Percentiles rank a stretch among this genome's conserved stretches.
These are phyloP conservation scores for Backusella sp. DNA, from an alignment of 192 early-diverging fungal species.

Conservation along the genomic window DNA sequence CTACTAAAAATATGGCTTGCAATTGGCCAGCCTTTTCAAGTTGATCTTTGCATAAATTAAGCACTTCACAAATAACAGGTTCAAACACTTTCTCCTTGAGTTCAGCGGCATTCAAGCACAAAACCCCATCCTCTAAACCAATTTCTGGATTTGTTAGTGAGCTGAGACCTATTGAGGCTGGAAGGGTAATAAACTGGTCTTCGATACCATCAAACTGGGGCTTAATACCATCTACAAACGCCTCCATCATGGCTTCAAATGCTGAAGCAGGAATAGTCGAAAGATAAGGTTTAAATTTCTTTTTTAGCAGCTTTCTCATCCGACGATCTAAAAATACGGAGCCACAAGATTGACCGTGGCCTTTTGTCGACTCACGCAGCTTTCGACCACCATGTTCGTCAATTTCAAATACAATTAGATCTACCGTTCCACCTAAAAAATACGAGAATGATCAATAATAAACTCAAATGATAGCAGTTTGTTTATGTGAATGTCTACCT, in stretches of 20 bases:
- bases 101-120: slow-evolving; percentile 51
- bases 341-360: slow-evolving; percentile 51
- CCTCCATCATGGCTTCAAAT: slow-evolving; percentile 55
- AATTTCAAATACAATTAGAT: slow-evolving; percentile 55
- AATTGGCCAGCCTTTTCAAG: slow-evolving; percentile 45
- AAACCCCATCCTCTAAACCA: slow-evolving; percentile 49
- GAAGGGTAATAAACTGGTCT: slow-evolving; percentile 46
- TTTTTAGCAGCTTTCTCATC: slow-evolving; percentile 44
- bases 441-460: not conserved
- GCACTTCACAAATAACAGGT: slow-evolving; percentile 50
- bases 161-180: slow-evolving; percentile 46
- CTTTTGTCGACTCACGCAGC: slow-evolving; percentile 40
- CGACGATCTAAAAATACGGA: slow-evolving; percentile 48
- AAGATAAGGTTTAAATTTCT: slow-evolving; percentile 44
- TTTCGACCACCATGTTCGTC: slow-evolving; percentile 34
- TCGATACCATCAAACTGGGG: slow-evolving; percentile 55
- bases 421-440: slow-evolving; percentile 43
- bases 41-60: slow-evolving; percentile 49
- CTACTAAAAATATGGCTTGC: slow-evolving; percentile 54
- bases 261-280: slow-evolving; percentile 45
- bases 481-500: slow-evolving; percentile 19
- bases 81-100: slow-evolving; percentile 55
- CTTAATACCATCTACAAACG: slow-evolving; percentile 53
- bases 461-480: not conserved
- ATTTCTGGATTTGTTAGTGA: slow-evolving; percentile 47